These are phyloP conservation scores for Tulasnella sp. DNA, from an alignment of 768 basidiomycete genomes.

Conservation along the genomic window DNA sequence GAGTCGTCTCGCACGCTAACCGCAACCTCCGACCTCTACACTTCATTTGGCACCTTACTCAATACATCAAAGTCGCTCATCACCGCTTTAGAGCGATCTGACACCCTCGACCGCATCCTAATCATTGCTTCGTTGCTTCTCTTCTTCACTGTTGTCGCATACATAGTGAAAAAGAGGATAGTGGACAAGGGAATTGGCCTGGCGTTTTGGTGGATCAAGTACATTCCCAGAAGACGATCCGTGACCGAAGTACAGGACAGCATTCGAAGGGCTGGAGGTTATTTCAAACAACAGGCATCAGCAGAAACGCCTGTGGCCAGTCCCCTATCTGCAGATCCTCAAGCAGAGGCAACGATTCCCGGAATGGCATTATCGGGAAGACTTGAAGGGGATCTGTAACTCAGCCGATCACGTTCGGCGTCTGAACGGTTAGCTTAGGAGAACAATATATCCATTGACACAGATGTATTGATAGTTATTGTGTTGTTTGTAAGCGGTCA, in stretches of 20 bases:
- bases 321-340: neutral
- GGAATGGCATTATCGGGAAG: neutral
- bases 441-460: neutral
- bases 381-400: neutral
- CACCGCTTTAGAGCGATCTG: slow-evolving; percentile 76
- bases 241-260: neutral
- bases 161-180: slow-evolving; percentile 80
- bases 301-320: neutral
- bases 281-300: neutral
- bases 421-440: neutral
- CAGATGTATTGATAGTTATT: neutral
- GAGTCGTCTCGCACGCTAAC: slow-evolving; percentile 66
- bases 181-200: slow-evolving; percentile 67
- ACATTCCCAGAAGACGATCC: neutral
- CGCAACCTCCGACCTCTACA: slow-evolving; percentile 65
- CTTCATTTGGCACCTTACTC: slow-evolving; percentile 58
- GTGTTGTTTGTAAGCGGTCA: too few relatives aligned
- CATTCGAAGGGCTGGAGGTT: neutral
- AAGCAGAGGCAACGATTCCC: neutral
- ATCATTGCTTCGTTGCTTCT: slow-evolving; percentile 70
- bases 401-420: neutral
- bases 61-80: slow-evolving; percentile 74
- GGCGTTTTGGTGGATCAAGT: slow-evolving; percentile 66
- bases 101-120: slow-evolving; percentile 84
- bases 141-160: slow-evolving; percentile 74